Percentiles rank a stretch among this genome's conserved stretches.
Conservation (phyloP, 495 filamentous ascomycete species). For the Xylaria venustula region DNA sequence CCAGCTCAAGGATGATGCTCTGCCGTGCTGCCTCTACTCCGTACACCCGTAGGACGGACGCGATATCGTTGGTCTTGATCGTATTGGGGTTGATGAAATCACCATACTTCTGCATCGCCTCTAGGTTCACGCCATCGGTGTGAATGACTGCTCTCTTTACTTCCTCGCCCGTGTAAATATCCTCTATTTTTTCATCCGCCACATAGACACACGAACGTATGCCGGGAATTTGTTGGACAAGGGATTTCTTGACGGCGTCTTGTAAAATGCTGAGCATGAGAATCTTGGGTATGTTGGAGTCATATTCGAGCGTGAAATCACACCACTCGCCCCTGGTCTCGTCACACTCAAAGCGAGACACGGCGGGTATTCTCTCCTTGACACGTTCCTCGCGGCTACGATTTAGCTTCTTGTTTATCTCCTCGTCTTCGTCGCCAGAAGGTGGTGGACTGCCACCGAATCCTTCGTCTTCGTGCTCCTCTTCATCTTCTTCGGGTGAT, state of each 20-base stretch:
- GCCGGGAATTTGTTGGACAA: conserved; percentile 82
- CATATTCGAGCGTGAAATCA: conserved; percentile 81
- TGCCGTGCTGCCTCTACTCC: conserved; percentile 90
- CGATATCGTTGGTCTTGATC: conserved; percentile 90
- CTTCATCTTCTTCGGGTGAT: conserved; percentile 52
- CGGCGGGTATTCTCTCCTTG: conserved; percentile 60
- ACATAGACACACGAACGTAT: conserved; percentile 71
- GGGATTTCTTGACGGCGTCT: conserved; percentile 65
- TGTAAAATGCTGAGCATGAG: conserved; percentile 90
- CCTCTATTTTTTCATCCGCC: conserved; percentile 58
- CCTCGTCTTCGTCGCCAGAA: conserved; percentile 47
- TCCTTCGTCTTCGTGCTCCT: conserved; percentile 55
- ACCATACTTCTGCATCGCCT: conserved; percentile 83
- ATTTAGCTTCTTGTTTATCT: conserved; percentile 24
- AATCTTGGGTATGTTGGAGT: conserved; percentile 78
- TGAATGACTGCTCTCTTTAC: conserved; percentile 57
- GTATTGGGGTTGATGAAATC: conserved; percentile 83
- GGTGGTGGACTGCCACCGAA: conserved; percentile 51
- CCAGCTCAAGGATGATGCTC: conserved; percentile 84
- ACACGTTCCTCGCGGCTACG: conserved; percentile 63
- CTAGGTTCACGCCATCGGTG: conserved; percentile 84
- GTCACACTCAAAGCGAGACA: conserved; percentile 79
- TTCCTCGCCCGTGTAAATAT: conserved; percentile 46
- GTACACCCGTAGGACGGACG: conserved; percentile 77
- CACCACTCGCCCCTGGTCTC: conserved; percentile 69